These are phyloP conservation scores for Rhododendron kiyosumense DNA, from an alignment of 148 eudicot genomes.

Conservation along the genomic window DNA sequence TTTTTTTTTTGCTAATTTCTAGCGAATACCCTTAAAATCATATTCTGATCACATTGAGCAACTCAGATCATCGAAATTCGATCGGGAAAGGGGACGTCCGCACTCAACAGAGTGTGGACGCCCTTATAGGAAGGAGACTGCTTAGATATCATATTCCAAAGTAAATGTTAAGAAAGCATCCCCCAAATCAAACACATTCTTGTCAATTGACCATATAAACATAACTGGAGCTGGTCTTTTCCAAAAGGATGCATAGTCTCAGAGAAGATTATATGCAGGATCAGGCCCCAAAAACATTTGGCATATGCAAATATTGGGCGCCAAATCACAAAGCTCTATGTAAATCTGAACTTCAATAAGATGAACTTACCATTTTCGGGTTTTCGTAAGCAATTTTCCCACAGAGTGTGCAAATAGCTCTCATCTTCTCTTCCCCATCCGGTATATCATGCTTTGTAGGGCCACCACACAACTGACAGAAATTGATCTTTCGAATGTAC, in stretches of 20 bases:
- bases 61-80: too few species aligned
- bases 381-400: slow-evolving; percentile 87
- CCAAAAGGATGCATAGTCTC: not conserved
- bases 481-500: slow-evolving; percentile 58
- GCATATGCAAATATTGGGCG: not conserved
- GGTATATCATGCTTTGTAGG: slow-evolving; percentile 86
- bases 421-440: slow-evolving; percentile 83
- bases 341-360: not conserved
- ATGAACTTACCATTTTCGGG: slow-evolving; percentile 77
- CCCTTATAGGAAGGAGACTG: too few species aligned
- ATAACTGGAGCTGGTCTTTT: not conserved
- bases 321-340: not conserved
- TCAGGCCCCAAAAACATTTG: not conserved
- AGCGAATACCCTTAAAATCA: too few species aligned
- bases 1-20: too few species aligned
- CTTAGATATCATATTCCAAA: not conserved
- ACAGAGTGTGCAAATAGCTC: slow-evolving; percentile 86
- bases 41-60: too few species aligned
- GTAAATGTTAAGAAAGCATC: not conserved
- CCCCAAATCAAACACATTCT: not conserved
- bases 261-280: not conserved
- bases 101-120: too few species aligned
- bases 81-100: too few species aligned
- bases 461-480: slow-evolving; percentile 92
- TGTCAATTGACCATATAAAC: not conserved